Evolutionary conservation across 805 yeast genomes (phyloP), one percentile per base, ranked within the genome.

Genomic region (Wickerhamiella spandovensis): DNA sequence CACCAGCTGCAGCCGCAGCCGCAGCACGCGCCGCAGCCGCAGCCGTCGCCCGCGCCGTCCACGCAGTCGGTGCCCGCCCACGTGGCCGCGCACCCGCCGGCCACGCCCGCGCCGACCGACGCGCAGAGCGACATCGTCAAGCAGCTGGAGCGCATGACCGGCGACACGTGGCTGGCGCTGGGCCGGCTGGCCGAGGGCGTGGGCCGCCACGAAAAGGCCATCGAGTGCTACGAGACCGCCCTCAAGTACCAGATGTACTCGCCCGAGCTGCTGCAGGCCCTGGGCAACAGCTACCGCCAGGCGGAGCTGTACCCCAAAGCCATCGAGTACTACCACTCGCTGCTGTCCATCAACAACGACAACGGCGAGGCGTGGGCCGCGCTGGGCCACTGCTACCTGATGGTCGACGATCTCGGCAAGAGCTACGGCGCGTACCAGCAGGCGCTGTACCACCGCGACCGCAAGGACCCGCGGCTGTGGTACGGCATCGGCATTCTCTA

Each of bases 351-450:
- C 49, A 79, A 82, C 60, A 90, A 88, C 20, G 90, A 85, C 63
- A 81, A 87, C 59, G 96, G 97, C 52, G 97, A 90, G 59, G 86
- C 94, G 37, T 92, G 98, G 97, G 97, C 97, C 0, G 76, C 90
- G 15, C 71, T 89, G 59, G 69, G 98, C 48, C 97, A 92, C 68
- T 92, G 98, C 70, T 92, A 88, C 64, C 71, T 92, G 58, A 92
- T 92, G 96, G 72, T 89, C 64, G 98, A 92, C 66, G 98, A 92
- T 61, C 74, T 92, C 53, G 96, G 86, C 65, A 78, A 95, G 60
- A 97, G 97, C 7, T 92, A 92, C 65, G 83, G 89, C 44, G 95
- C 97, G 2, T 92, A 92, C 69, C 98, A 92, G 70, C 89, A 94
- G 63, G 97, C 97, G 2, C 72, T 92, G 46, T 84, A 85, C 66